Evolutionary conservation across 2,329 filamentous ascomycete genomes (phyloP).

Genomic region (Fusarium marasasianum): DNA sequence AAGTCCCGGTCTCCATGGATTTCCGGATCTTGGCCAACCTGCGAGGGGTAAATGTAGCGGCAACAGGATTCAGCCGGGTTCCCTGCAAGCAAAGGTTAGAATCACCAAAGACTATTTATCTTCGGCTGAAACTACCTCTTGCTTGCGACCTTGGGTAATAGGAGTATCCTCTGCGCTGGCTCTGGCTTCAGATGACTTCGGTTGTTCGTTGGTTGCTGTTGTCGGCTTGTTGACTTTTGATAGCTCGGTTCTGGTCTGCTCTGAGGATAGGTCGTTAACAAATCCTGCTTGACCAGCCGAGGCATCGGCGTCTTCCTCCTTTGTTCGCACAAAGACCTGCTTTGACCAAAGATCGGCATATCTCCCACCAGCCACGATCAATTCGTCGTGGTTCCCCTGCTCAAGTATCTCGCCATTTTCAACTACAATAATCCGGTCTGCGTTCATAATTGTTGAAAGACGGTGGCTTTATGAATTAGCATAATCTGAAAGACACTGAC

Average conservation of each 20-base stretch:
- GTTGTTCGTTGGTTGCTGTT: conserved; percentile 31
- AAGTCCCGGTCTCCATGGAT: conserved; percentile 14
- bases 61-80: conserved; percentile 64
- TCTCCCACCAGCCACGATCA: conserved; percentile 67
- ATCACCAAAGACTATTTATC: conserved; percentile 46
- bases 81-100: conserved; percentile 58
- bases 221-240: conserved; percentile 47
- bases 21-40: conserved; percentile 31
- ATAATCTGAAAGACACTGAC: neutral
- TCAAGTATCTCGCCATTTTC: conserved; percentile 71
- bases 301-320: conserved; percentile 48
- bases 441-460: conserved; percentile 76
- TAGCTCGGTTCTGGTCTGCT: conserved; percentile 48
- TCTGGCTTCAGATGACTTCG: conserved; percentile 34
- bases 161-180: conserved; percentile 39
- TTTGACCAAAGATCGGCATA: conserved; percentile 74
- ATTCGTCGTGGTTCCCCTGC: conserved; percentile 67
- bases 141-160: conserved; percentile 50
- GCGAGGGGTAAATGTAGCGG: conserved; percentile 64
- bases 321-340: conserved; percentile 64
- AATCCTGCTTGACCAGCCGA: conserved; percentile 40
- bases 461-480: conserved; percentile 61
- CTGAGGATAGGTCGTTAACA: conserved; percentile 51
- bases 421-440: conserved; percentile 73
- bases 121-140: conserved; percentile 60